These are phyloP conservation scores for Leccinum barrowsii DNA, from an alignment of 768 basidiomycete species.

Conservation along the genomic window DNA sequence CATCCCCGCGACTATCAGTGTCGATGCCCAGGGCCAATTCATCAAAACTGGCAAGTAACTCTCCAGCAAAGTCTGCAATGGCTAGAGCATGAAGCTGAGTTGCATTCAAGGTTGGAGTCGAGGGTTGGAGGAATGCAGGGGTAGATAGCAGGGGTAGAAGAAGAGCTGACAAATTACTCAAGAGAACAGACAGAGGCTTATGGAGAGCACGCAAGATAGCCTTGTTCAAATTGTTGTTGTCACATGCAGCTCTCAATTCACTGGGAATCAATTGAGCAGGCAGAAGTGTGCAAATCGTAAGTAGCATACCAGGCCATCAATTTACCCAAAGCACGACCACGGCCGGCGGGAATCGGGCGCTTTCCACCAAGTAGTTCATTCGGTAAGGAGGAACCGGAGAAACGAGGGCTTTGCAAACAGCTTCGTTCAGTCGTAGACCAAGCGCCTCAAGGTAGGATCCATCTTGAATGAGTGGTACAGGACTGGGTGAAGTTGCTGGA, in stretches of 20 bases:
- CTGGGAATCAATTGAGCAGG: constrained; percentile 35
- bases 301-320: constrained; percentile 66
- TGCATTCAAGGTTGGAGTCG: constrained; percentile 54
- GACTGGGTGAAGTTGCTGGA: constrained; percentile 28
- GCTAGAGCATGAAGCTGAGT: constrained; percentile 71
- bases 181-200: constrained; percentile 70
- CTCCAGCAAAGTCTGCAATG: constrained; percentile 66
- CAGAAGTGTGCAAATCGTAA: constrained; percentile 8
- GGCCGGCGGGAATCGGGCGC: constrained; percentile 69
- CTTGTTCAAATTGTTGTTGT: constrained; percentile 60
- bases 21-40: constrained; percentile 60
- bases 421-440: constrained; percentile 75
- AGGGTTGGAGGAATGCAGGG: constrained; percentile 51
- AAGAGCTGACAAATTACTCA: constrained; percentile 65
- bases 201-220: constrained; percentile 73
- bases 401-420: constrained; percentile 70
- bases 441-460: constrained; percentile 78
- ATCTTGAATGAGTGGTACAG: constrained; percentile 60
- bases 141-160: constrained; percentile 67
- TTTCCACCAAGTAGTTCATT: constrained; percentile 61
- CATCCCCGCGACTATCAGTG: constrained; percentile 60
- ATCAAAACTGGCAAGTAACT: constrained; percentile 70
- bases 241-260: constrained; percentile 62
- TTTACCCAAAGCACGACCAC: constrained; percentile 62
- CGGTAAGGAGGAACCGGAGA: constrained; percentile 52